Percentiles rank a stretch among this genome's conserved stretches.
These are phyloP conservation scores for Lolium perenne DNA, from an alignment of 176 grass and related monocot genomes.

Conservation along the genomic window DNA sequence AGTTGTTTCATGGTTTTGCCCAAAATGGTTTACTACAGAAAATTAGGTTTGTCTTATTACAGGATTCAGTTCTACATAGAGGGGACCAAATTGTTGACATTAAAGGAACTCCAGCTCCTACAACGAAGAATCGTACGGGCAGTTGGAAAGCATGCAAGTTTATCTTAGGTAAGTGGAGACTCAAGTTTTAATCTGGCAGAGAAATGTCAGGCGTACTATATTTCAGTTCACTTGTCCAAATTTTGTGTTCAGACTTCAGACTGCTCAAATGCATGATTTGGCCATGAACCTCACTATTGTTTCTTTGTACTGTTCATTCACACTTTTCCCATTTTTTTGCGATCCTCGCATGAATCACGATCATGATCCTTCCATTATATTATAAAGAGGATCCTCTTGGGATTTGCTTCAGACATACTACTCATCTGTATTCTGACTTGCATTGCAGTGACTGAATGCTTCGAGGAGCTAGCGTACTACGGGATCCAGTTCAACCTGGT, in stretches of 20 bases:
- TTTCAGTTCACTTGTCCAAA: neutral
- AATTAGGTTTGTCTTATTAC: neutral
- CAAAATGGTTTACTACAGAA: neutral
- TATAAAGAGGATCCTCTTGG: neutral
- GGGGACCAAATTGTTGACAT: conserved; percentile 47
- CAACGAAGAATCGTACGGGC: conserved; percentile 40
- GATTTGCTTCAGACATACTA: conserved; percentile 19
- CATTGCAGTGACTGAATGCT: conserved; percentile 70
- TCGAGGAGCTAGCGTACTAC: conserved; percentile 62
- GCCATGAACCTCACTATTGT: too few species aligned
- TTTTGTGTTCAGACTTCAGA: too few species aligned
- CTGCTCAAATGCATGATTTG: too few species aligned
- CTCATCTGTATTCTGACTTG: neutral
- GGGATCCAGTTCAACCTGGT: conserved; percentile 79
- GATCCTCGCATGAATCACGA: too few species aligned
- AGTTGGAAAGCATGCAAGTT: conserved; percentile 81
- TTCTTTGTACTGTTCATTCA: too few species aligned
- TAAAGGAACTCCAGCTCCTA: conserved; percentile 29
- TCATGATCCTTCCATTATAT: neutral
- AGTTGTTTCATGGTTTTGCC: neutral
- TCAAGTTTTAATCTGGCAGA: neutral
- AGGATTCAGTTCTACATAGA: conserved; percentile 37
- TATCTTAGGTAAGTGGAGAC: conserved; percentile 54
- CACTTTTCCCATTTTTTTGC: too few species aligned
- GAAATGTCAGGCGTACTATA: neutral